Evolutionary conservation across 139 green algal genomes (phyloP).

Genomic region (Chlorella sorokiniana): DNA sequence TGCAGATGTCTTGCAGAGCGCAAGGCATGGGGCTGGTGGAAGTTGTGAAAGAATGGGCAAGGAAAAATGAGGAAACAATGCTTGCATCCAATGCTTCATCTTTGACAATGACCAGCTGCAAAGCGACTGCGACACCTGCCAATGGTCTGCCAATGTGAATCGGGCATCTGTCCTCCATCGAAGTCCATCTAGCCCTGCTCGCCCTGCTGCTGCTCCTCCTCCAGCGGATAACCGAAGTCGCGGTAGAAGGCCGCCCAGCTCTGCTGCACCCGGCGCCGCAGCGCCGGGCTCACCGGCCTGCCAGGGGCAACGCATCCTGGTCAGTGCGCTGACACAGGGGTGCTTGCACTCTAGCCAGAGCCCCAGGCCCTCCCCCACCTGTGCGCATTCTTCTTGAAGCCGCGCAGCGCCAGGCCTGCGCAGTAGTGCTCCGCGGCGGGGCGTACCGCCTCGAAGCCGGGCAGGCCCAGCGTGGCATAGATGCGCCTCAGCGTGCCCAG

Average conservation of each 20-base stretch:
- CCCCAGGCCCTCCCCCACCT: background rate
- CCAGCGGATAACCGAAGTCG: slow-evolving; percentile 7
- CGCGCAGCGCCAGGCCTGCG: slow-evolving; percentile 27
- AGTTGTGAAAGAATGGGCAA: too few species aligned
- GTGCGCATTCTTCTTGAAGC: slow-evolving; percentile 64
- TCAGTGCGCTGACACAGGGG: background rate
- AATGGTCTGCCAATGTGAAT: too few species aligned
- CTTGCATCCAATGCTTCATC: too few species aligned
- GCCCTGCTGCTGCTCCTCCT: background rate
- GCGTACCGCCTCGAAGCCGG: slow-evolving; percentile 12
- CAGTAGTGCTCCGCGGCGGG: slow-evolving; percentile 39
- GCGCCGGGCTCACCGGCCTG: slow-evolving; percentile 23
- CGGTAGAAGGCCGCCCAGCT: slow-evolving; percentile 7
- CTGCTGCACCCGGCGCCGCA: slow-evolving; percentile 10
- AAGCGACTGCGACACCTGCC: too few species aligned
- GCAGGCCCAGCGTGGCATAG: slow-evolving; percentile 49
- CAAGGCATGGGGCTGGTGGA: too few species aligned
- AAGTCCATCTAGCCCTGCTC: too few species aligned
- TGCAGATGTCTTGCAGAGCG: too few species aligned
- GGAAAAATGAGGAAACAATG: too few species aligned
- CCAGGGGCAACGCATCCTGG: background rate
- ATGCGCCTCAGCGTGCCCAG: slow-evolving; percentile 47
- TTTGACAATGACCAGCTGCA: too few species aligned
- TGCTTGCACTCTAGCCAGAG: background rate
- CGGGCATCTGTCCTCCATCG: too few species aligned